A percentile compares a stretch with the other conserved stretches of the same genome.
phyloP scores from a whole-genome alignment of 1,139 yeast species.

The Debaryomyces sp. region DNA sequence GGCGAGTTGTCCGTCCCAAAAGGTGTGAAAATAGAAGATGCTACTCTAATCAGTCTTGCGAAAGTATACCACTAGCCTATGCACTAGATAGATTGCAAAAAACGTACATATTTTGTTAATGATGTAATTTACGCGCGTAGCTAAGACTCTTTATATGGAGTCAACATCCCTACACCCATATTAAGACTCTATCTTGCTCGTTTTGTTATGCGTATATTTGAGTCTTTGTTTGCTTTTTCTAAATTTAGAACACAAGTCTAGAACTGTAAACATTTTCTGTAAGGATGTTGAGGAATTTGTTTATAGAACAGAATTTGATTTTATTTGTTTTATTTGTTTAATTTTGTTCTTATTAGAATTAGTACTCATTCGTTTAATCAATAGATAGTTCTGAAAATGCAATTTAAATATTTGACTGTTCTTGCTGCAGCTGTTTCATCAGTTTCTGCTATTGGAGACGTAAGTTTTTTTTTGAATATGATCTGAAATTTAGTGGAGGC shows the following conservation, averaged over 20 bases:
- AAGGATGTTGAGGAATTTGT: conserved; percentile 5
- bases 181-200: not conserved
- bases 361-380: conserved; percentile 16
- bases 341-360: conserved; percentile 1
- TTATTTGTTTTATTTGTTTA: not conserved
- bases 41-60: conserved; percentile 62
- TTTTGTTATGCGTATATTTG: not conserved
- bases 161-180: not conserved
- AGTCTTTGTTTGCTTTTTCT: conserved; percentile 6
- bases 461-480: conserved; percentile 26
- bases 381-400: conserved; percentile 27
- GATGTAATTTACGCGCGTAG: conserved; percentile 2
- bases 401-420: conserved; percentile 41
- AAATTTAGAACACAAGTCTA: conserved; percentile 6
- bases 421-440: conserved; percentile 41
- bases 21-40: conserved; percentile 72
- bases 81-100: not conserved
- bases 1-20: conserved; percentile 56
- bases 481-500: not conserved
- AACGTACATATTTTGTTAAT: not conserved
- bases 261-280: conserved; percentile 4
- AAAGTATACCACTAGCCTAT: conserved; percentile 20
- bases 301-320: not conserved
- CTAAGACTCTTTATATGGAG: not conserved
- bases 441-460: conserved; percentile 47